phyloP scores from a whole-genome alignment of 805 yeast species.

The Zygotorulaspora sp. region DNA sequence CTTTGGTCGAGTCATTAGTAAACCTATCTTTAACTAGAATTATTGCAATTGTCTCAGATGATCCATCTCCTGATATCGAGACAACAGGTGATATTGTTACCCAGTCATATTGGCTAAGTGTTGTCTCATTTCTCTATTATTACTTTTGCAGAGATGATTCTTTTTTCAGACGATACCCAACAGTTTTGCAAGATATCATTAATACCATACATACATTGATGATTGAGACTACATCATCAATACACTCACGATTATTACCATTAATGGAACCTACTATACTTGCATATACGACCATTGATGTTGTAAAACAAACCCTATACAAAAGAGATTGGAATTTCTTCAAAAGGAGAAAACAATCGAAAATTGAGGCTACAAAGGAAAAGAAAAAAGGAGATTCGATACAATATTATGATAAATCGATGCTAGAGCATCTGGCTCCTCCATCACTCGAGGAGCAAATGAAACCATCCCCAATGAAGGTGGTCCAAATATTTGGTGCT shows the following conservation, averaged over 20 bases:
- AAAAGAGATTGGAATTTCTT: conserved; percentile 68
- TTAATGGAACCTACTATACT: conserved; percentile 64
- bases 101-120: conserved; percentile 85
- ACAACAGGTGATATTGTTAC: conserved; percentile 56
- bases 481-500: conserved; percentile 85
- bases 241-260: conserved; percentile 54
- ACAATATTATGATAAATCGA: conserved; percentile 57
- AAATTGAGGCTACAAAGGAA: conserved; percentile 15
- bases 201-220: conserved; percentile 55
- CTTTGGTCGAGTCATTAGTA: conserved; percentile 54
- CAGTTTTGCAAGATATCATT: conserved; percentile 54
- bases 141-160: conserved; percentile 66
- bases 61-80: conserved; percentile 10
- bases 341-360: conserved; percentile 38
- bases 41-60: conserved; percentile 44
- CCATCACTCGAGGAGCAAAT: conserved; percentile 76
- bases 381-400: conserved; percentile 9
- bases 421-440: conserved; percentile 72
- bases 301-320: conserved; percentile 68
- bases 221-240: conserved; percentile 61
- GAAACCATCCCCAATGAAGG: conserved; percentile 82
- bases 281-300: conserved; percentile 78
- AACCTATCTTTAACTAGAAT: conserved; percentile 59
- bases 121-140: conserved; percentile 69
- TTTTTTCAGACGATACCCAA: conserved; percentile 52